Conservation (phyloP, 352 stramenopile species). For the Globisporangium paddicum region DNA sequence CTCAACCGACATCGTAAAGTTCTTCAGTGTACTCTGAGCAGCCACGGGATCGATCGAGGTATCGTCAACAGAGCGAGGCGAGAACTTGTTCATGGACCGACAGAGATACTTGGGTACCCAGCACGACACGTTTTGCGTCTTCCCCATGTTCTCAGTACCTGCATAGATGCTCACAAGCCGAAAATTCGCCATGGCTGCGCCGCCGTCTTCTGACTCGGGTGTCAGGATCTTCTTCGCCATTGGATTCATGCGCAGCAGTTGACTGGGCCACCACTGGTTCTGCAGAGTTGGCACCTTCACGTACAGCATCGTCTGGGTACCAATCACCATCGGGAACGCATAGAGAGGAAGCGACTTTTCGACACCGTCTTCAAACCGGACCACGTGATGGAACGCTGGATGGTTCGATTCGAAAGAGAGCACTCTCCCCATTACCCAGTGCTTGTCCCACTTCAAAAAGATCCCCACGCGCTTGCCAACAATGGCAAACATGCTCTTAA, state of each 20-base stretch:
- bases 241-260: conserved; percentile 62
- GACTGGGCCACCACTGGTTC: conserved; percentile 72
- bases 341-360: conserved; percentile 62
- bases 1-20: conserved; percentile 21
- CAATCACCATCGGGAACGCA: conserved; percentile 61
- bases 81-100: conserved; percentile 33
- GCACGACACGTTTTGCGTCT: conserved; percentile 49
- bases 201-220: conserved; percentile 26
- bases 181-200: conserved; percentile 29
- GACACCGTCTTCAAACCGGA: conserved; percentile 70
- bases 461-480: conserved; percentile 66
- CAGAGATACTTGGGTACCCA: conserved; percentile 79
- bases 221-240: conserved; percentile 48
- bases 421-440: conserved; percentile 72
- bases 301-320: conserved; percentile 59
- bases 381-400: conserved; percentile 45
- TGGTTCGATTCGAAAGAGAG: conserved; percentile 49
- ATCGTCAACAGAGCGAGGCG: not conserved
- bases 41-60: not conserved
- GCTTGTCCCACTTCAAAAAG: conserved; percentile 70
- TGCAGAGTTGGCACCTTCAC: conserved; percentile 55
- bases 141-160: conserved; percentile 16
- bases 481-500: conserved; percentile 48
- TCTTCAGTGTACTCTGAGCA: not conserved
- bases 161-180: conserved; percentile 64